A percentile compares a stretch with the other conserved stretches of the same genome.
Conservation (phyloP, 768 basidiomycete species). For the Leccinum variicolor region DNA sequence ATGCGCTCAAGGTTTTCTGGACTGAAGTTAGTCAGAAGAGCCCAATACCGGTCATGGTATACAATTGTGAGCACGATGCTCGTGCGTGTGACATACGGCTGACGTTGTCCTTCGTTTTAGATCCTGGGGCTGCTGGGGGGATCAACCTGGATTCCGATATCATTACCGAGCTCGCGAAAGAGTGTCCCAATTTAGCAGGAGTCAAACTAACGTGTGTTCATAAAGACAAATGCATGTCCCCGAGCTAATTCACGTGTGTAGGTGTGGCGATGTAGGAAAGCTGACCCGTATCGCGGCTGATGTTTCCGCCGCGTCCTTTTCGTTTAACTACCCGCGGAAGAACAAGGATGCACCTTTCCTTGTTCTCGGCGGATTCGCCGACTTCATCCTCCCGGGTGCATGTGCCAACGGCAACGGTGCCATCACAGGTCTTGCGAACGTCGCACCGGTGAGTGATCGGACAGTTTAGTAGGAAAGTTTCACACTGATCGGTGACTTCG, state of each 20-base stretch:
- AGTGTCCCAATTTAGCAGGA: constrained; percentile 76
- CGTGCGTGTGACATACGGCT: neutral
- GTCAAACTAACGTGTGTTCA: constrained; percentile 82
- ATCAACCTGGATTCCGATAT: constrained; percentile 91
- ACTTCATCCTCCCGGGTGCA: constrained; percentile 74
- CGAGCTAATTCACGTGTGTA: constrained; percentile 29
- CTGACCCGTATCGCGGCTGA: constrained; percentile 77
- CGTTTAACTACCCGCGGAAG: constrained; percentile 61
- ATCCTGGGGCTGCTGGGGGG: constrained; percentile 83
- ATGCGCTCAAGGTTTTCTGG: constrained; percentile 77
- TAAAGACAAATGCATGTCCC: neutral
- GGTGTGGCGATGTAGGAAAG: constrained; percentile 91
- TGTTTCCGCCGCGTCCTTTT: constrained; percentile 57
- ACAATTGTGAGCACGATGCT: constrained; percentile 61
- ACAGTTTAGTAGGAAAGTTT: neutral
- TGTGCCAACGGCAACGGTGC: constrained; percentile 81
- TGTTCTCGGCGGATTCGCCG: constrained; percentile 81
- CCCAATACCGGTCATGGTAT: constrained; percentile 84
- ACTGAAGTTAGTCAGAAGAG: constrained; percentile 73
- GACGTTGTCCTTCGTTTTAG: constrained; percentile 35
- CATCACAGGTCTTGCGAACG: constrained; percentile 85
- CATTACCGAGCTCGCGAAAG: constrained; percentile 72
- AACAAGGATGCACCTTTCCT: constrained; percentile 68
- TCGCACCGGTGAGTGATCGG: constrained; percentile 59
- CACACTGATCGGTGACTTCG: neutral